Conservation (phyloP, 2,329 filamentous ascomycete species). For the Cordyceps cateniannulata region DNA sequence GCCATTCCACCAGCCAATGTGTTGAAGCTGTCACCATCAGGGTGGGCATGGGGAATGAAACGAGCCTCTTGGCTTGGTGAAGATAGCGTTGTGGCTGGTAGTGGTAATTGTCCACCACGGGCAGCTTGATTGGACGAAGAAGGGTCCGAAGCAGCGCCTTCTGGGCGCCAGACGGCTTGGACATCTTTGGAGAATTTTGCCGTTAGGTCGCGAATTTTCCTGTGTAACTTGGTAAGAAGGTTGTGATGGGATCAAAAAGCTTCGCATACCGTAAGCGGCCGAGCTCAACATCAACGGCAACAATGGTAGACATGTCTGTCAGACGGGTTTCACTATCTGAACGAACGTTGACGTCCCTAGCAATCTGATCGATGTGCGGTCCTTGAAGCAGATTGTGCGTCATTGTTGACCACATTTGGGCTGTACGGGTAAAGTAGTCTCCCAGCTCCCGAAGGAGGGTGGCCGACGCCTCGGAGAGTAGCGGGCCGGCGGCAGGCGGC, state of each 20-base stretch:
- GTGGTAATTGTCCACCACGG: neutral
- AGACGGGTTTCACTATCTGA: constrained; percentile 20
- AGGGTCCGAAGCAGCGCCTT: neutral
- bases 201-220: constrained; percentile 29
- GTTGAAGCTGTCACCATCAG: neutral
- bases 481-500: constrained; percentile 12
- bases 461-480: constrained; percentile 15
- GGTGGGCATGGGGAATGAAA: neutral
- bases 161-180: constrained; percentile 25
- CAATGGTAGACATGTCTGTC: constrained; percentile 24
- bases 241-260: constrained; percentile 5
- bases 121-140: neutral
- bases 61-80: neutral
- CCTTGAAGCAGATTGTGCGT: constrained; percentile 28
- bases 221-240: constrained; percentile 14
- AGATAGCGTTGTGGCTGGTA: neutral
- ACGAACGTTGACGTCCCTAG: constrained; percentile 22
- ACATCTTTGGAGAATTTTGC: constrained; percentile 29
- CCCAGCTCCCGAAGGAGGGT: constrained; percentile 29
- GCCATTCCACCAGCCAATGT: neutral
- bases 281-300: constrained; percentile 26
- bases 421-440: constrained; percentile 30
- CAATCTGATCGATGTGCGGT: constrained; percentile 25
- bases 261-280: constrained; percentile 27
- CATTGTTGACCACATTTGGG: constrained; percentile 26